Conservation (phyloP, 345 rosid species). For the Cardiospermum halicacabum region DNA sequence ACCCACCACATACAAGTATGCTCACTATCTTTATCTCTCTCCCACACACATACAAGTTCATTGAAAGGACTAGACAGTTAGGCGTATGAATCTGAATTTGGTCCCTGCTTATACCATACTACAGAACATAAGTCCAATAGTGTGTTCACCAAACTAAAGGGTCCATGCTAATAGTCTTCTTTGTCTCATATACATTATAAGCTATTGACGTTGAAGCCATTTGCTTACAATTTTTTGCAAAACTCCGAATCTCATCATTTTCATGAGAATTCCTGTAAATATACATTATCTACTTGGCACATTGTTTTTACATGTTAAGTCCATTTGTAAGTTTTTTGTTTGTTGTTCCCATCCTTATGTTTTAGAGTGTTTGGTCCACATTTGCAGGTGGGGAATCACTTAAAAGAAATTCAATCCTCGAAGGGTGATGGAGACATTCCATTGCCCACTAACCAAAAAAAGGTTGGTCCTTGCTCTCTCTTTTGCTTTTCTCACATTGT, state of each 20-base stretch:
- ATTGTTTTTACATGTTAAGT: conserved; percentile 18
- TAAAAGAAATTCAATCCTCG: conserved; percentile 45
- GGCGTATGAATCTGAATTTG: not conserved
- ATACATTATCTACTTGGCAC: conserved; percentile 15
- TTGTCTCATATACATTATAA: conserved; percentile 12
- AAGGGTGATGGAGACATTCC: conserved; percentile 77
- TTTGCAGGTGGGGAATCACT: conserved; percentile 56
- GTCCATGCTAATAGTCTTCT: conserved; percentile 36
- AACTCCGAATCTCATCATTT: conserved; percentile 25
- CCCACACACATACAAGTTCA: not conserved
- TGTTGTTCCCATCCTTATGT: conserved; percentile 23
- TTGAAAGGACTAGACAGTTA: not conserved
- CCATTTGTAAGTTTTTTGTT: conserved; percentile 10
- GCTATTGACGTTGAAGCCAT: conserved; percentile 18
- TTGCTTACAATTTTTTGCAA: conserved; percentile 21
- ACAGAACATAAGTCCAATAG: not conserved
- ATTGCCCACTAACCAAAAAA: conserved; percentile 55
- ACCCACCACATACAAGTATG: conserved; percentile 17
- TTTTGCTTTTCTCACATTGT: conserved; percentile 34
- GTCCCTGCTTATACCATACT: not conserved
- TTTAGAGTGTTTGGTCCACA: conserved; percentile 47
- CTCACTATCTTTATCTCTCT: conserved; percentile 14
- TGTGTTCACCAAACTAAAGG: conserved; percentile 1
- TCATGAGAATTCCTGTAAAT: conserved; percentile 21
- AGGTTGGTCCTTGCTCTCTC: conserved; percentile 45